Conservation (phyloP, 192 early-diverging fungal genomes). For the Coemansia sp. region DNA sequence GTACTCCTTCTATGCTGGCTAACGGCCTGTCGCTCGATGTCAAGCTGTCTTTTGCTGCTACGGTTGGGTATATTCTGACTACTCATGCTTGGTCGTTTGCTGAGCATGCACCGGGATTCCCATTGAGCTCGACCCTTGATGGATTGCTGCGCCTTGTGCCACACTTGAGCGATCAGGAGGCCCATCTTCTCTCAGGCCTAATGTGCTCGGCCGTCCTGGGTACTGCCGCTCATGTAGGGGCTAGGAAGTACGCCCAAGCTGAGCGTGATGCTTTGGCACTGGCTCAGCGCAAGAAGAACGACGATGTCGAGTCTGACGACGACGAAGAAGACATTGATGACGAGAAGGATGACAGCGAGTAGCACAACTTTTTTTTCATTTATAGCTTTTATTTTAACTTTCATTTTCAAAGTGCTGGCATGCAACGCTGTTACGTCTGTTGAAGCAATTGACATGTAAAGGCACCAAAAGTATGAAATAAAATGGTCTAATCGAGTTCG, state of each 20-base stretch:
- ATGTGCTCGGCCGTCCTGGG: slow-evolving; percentile 54
- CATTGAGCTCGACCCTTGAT: slow-evolving; percentile 42
- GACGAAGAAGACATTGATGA: not conserved
- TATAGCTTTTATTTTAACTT: not conserved
- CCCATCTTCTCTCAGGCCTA: slow-evolving; percentile 43
- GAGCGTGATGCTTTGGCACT: slow-evolving; percentile 25
- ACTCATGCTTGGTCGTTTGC: slow-evolving; percentile 58
- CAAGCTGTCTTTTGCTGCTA: slow-evolving; percentile 51
- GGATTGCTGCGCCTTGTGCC: slow-evolving; percentile 38
- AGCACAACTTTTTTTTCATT: not conserved
- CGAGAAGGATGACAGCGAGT: slow-evolving; percentile 3
- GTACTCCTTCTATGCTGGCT: slow-evolving; percentile 47
- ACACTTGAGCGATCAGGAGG: slow-evolving; percentile 46
- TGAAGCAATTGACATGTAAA: not conserved
- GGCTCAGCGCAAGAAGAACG: slow-evolving; percentile 43
- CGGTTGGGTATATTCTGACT: slow-evolving; percentile 52
- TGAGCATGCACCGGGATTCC: slow-evolving; percentile 44
- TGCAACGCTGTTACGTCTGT: not conserved
- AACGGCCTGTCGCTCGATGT: slow-evolving; percentile 42
- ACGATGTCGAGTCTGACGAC: slow-evolving; percentile 17
- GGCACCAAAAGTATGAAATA: not conserved
- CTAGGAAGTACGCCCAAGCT: slow-evolving; percentile 26
- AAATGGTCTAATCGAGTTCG: slow-evolving; percentile 3
- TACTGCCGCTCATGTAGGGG: slow-evolving; percentile 33
- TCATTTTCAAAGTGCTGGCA: not conserved